phyloP scores from a whole-genome alignment of 2,329 filamentous ascomycete species.

The Pseudomassariella vexata region DNA sequence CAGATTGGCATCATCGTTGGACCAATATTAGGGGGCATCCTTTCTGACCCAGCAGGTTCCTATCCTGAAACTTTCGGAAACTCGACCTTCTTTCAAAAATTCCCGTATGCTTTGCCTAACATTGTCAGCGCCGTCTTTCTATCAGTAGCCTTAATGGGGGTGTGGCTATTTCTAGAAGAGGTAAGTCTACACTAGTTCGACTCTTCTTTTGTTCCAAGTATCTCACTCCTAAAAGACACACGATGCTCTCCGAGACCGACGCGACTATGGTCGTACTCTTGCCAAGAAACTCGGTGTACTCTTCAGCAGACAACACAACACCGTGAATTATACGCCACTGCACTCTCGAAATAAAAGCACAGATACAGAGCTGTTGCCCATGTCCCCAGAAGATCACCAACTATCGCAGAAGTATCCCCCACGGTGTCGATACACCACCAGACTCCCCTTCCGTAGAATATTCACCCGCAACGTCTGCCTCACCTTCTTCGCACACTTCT shows the following conservation, averaged over 20 bases:
- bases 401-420: conserved; percentile 6
- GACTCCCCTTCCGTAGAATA: conserved; percentile 46
- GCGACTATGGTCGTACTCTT: conserved; percentile 36
- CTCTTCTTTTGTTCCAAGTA: neutral
- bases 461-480: conserved; percentile 49
- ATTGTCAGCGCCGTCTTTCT: conserved; percentile 45
- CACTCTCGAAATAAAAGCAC: conserved; percentile 22
- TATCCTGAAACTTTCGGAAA: conserved; percentile 40
- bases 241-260: conserved; percentile 34
- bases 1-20: conserved; percentile 52
- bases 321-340: conserved; percentile 27
- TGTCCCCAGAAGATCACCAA: conserved; percentile 10
- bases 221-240: conserved; percentile 34
- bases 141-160: conserved; percentile 31
- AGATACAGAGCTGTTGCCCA: conserved; percentile 24
- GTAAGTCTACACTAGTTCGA: conserved; percentile 17
- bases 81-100: conserved; percentile 38
- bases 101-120: conserved; percentile 50
- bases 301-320: conserved; percentile 16
- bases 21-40: conserved; percentile 41
- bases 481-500: conserved; percentile 59
- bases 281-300: conserved; percentile 27
- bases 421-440: conserved; percentile 35
- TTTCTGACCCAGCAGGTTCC: conserved; percentile 37
- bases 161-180: conserved; percentile 48